These are phyloP conservation scores for Thielaviopsis musarum DNA, from an alignment of 2,329 filamentous ascomycete species.

Conservation along the genomic window DNA sequence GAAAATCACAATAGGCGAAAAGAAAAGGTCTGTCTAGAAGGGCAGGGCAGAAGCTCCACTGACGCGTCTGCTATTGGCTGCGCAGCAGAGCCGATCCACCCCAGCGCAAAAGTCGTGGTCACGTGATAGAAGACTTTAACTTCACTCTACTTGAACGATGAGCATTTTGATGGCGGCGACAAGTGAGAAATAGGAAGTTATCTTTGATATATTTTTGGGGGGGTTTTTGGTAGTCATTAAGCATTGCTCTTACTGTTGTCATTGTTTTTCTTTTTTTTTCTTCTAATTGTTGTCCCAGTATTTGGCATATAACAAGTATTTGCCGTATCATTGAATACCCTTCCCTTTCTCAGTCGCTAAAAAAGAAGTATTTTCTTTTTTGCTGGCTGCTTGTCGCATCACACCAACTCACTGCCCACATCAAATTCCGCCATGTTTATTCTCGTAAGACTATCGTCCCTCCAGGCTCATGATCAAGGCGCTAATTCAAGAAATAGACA, in stretches of 20 bases:
- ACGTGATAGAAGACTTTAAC: background rate
- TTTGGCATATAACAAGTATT: background rate
- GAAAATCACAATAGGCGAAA: background rate
- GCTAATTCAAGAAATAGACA: slow-evolving; percentile 37
- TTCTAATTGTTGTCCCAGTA: background rate
- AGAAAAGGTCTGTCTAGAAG: background rate
- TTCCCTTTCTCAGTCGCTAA: background rate
- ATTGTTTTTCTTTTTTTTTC: background rate
- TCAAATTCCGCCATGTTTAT: slow-evolving; percentile 29
- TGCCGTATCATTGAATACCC: background rate
- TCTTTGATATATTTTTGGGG: background rate
- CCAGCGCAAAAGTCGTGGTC: background rate
- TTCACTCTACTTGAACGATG: background rate
- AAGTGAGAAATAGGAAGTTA: background rate
- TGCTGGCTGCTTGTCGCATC: no score
- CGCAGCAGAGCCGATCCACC: background rate
- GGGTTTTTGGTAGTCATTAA: no score
- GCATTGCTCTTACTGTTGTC: no score
- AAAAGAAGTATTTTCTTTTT: background rate
- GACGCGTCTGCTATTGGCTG: background rate
- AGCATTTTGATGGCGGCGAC: background rate
- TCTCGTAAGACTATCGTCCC: slow-evolving; percentile 21
- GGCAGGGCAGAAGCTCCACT: background rate
- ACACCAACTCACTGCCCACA: background rate
- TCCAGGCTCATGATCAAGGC: background rate